These are phyloP conservation scores for Haplographium delicatum DNA, from an alignment of 495 filamentous ascomycete species.

Conservation along the genomic window DNA sequence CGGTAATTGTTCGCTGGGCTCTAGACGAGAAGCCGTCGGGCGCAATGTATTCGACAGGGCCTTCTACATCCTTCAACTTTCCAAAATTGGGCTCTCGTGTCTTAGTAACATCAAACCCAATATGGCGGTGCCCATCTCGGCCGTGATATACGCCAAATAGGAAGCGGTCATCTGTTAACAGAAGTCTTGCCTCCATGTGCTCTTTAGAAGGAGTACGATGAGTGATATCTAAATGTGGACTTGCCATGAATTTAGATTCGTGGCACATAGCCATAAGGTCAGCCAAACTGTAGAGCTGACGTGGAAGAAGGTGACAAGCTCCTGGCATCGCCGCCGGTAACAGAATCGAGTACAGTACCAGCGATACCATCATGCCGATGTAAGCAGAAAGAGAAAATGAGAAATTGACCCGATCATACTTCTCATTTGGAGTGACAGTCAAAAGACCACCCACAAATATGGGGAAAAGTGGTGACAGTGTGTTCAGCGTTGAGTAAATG, in stretches of 20 bases:
- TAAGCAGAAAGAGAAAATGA: neutral
- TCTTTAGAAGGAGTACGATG: constrained; percentile 1
- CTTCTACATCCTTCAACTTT: neutral
- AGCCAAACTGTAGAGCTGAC: constrained; percentile 3
- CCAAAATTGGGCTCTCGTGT: neutral
- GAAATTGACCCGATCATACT: constrained; percentile 6
- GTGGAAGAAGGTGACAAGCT: neutral
- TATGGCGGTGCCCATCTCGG: neutral
- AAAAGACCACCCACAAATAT: constrained; percentile 7
- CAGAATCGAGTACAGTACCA: neutral
- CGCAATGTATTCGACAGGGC: neutral
- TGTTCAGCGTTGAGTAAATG: constrained; percentile 2
- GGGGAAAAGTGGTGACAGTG: neutral
- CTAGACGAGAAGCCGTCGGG: neutral
- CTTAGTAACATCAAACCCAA: constrained; percentile 1
- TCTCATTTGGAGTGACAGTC: neutral
- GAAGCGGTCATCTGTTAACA: constrained; percentile 6
- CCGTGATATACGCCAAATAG: constrained; percentile 1
- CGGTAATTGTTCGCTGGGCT: neutral
- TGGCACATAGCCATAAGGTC: constrained; percentile 5
- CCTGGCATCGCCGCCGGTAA: neutral
- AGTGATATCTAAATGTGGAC: neutral
- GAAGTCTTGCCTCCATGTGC: constrained; percentile 2
- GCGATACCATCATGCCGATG: constrained; percentile 4
- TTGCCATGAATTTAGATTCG: constrained; percentile 5